A percentile compares a stretch with the other conserved stretches of the same genome.
Evolutionary conservation across 2,329 filamentous ascomycete genomes (phyloP).

Genomic region (Aaosphaeria pasadenensis): DNA sequence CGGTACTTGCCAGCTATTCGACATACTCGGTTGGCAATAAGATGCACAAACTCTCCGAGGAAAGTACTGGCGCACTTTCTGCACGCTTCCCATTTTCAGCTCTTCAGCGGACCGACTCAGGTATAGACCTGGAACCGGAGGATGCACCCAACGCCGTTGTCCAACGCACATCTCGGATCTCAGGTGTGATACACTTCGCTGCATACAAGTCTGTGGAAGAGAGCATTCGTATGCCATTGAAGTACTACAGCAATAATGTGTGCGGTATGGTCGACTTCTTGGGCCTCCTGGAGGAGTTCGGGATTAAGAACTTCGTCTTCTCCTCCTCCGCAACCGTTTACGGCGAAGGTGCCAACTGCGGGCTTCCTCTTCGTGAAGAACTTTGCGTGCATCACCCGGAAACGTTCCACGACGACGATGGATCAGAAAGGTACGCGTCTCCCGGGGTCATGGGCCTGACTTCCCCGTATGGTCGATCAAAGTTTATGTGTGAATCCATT

Average conservation of each 20-base stretch:
- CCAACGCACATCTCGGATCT: constrained; percentile 49
- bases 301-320: constrained; percentile 66
- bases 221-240: constrained; percentile 58
- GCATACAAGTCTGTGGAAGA: constrained; percentile 66
- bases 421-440: constrained; percentile 40
- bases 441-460: constrained; percentile 58
- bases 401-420: constrained; percentile 42
- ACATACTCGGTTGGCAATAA: constrained; percentile 22
- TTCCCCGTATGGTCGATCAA: constrained; percentile 64
- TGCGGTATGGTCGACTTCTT: constrained; percentile 61
- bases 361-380: constrained; percentile 54
- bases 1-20: constrained; percentile 44
- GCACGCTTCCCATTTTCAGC: constrained; percentile 24
- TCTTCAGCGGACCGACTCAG: constrained; percentile 28
- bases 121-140: constrained; percentile 26
- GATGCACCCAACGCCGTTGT: constrained; percentile 16
- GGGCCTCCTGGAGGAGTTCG: constrained; percentile 54
- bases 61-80: constrained; percentile 15
- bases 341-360: constrained; percentile 45
- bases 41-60: background rate
- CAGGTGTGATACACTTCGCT: constrained; percentile 67
- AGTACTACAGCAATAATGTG: constrained; percentile 68
- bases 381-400: constrained; percentile 53
- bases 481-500: constrained; percentile 67
- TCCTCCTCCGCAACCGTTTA: constrained; percentile 68